Evolutionary conservation across 2,329 filamentous ascomycete genomes (phyloP).

Genomic region (Verticillium nubilum): DNA sequence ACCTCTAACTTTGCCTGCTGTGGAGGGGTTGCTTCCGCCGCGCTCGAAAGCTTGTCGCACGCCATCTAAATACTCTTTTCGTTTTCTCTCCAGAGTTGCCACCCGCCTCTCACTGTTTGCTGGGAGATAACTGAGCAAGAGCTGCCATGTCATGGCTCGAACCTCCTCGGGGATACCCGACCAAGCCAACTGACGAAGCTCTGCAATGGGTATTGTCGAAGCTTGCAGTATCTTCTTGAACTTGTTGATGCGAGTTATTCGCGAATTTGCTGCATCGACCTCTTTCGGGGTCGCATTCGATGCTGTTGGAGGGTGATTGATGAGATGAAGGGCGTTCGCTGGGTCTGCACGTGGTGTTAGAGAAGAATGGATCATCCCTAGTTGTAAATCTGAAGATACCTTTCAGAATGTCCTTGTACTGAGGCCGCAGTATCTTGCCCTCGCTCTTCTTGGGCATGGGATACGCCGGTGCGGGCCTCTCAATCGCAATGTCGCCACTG

Average conservation of each 20-base stretch:
- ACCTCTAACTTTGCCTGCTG: slow-evolving; percentile 51
- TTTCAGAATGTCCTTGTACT: slow-evolving; percentile 93
- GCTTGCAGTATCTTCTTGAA: slow-evolving; percentile 95
- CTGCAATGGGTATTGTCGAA: slow-evolving; percentile 78
- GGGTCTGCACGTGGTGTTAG: slow-evolving; percentile 47
- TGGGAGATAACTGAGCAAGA: slow-evolving; percentile 89
- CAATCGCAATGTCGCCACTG: slow-evolving; percentile 91
- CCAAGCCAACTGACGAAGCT: slow-evolving; percentile 84
- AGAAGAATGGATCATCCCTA: background rate
- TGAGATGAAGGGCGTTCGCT: slow-evolving; percentile 90
- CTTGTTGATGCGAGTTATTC: slow-evolving; percentile 93
- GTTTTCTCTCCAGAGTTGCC: slow-evolving; percentile 83
- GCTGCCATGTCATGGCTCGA: slow-evolving; percentile 97
- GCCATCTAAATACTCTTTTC: slow-evolving; percentile 93
- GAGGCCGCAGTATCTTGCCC: slow-evolving; percentile 90
- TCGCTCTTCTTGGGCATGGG: slow-evolving; percentile 85
- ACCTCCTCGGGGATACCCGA: slow-evolving; percentile 92
- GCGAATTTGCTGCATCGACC: slow-evolving; percentile 76
- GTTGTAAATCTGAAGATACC: slow-evolving; percentile 31
- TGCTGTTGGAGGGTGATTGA: slow-evolving; percentile 75
- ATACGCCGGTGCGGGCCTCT: slow-evolving; percentile 76
- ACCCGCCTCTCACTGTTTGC: slow-evolving; percentile 94
- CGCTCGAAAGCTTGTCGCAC: slow-evolving; percentile 69
- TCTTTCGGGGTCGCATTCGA: slow-evolving; percentile 75
- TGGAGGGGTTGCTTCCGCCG: slow-evolving; percentile 30